These are phyloP conservation scores for Ettlia oleoabundans DNA, from an alignment of 139 green algal species.

Conservation along the genomic window DNA sequence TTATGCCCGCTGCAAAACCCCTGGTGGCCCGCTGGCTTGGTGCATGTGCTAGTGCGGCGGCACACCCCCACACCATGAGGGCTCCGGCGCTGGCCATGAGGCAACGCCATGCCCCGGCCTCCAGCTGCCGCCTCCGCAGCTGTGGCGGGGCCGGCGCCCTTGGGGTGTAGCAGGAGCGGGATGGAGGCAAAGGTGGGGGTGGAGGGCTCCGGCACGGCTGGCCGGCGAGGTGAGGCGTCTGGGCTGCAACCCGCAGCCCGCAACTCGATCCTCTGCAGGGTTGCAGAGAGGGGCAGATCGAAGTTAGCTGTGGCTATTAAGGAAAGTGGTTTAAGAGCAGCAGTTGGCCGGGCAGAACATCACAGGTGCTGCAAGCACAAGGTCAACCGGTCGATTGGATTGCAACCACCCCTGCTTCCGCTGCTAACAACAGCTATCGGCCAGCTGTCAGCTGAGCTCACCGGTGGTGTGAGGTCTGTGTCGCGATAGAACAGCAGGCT, in stretches of 20 bases:
- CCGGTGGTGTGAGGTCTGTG: constrained; percentile 19
- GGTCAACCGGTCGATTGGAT: too few species aligned
- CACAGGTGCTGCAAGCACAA: too few species aligned
- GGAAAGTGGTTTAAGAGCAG: too few species aligned
- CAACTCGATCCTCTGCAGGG: constrained; percentile 33
- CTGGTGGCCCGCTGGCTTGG: constrained; percentile 56
- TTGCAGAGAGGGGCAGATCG: background rate
- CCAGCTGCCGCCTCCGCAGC: background rate
- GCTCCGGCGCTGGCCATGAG: background rate
- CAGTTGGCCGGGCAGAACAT: too few species aligned
- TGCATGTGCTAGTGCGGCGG: constrained; percentile 49
- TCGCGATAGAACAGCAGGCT: constrained; percentile 42
- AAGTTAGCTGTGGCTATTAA: background rate
- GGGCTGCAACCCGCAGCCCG: background rate
- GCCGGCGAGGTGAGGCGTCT: background rate
- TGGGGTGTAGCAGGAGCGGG: constrained; percentile 40
- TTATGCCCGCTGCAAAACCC: constrained; percentile 63
- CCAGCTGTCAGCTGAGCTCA: background rate
- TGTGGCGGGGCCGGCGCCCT: too few species aligned
- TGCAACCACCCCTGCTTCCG: too few species aligned
- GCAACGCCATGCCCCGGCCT: constrained; percentile 6
- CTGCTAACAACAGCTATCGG: background rate
- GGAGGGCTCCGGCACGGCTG: background rate
- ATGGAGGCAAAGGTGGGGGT: constrained; percentile 29
- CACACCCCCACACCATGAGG: constrained; percentile 17